A percentile compares a stretch with the other conserved stretches of the same genome.
Conservation (phyloP, 768 basidiomycete species). For the Lepiota venenata region DNA sequence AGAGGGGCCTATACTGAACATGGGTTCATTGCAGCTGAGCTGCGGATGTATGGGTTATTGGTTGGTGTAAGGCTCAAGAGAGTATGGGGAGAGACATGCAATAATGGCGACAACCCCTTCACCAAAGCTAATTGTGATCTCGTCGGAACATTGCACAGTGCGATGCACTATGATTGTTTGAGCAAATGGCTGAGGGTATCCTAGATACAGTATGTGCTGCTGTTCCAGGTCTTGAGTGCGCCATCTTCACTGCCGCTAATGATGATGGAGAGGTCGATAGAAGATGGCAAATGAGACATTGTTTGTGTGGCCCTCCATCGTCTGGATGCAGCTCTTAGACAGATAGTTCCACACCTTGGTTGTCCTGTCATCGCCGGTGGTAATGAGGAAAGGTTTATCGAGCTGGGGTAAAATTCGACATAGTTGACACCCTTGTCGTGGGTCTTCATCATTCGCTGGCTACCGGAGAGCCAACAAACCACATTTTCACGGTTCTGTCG, state of each 20-base stretch:
- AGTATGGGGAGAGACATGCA: constrained; percentile 94
- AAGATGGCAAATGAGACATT: constrained; percentile 98
- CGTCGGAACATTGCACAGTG: constrained; percentile 82
- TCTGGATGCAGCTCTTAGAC: constrained; percentile 96
- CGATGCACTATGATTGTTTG: constrained; percentile 94
- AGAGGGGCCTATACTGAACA: constrained; percentile 89
- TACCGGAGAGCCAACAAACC: constrained; percentile 82
- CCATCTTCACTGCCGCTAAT: constrained; percentile 95
- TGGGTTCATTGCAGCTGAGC: constrained; percentile 95
- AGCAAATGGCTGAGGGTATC: constrained; percentile 94
- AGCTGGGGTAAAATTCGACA: constrained; percentile 97
- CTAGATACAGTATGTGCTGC: constrained; percentile 91
- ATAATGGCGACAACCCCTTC: constrained; percentile 96
- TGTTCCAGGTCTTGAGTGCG: constrained; percentile 97
- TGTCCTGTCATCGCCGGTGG: constrained; percentile 95
- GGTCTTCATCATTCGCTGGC: constrained; percentile 96
- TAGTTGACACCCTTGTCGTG: constrained; percentile 99
- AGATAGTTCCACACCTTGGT: constrained; percentile 99
- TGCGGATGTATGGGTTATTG: constrained; percentile 79
- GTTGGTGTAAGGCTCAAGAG: constrained; percentile 88
- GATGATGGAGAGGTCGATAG: constrained; percentile 93
- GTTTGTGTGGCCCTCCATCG: constrained; percentile 96
- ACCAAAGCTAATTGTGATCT: constrained; percentile 94
- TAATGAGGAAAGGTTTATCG: constrained; percentile 95
- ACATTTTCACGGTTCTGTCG: constrained; percentile 97